Percentiles rank a stretch among this genome's conserved stretches.
phyloP scores from a whole-genome alignment of 495 filamentous ascomycete species.

The Aspergillus conjunctus region DNA sequence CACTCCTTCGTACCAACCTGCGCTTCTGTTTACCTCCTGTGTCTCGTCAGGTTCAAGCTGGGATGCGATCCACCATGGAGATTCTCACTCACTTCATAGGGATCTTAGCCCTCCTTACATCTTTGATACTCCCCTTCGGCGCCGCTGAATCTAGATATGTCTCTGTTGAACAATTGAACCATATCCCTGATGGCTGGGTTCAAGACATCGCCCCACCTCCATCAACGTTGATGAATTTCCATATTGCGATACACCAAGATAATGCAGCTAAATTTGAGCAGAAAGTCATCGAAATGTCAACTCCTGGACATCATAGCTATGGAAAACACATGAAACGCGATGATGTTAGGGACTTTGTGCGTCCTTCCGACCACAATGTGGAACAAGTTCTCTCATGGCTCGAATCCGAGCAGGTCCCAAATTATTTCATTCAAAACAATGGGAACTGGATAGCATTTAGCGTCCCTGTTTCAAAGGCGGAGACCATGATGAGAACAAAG shows the following conservation, averaged over 20 bases:
- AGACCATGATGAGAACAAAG: conserved; percentile 55
- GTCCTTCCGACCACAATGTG: conserved; percentile 46
- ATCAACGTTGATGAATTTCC: conserved; percentile 48
- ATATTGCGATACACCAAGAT: conserved; percentile 56
- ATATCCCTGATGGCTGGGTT: conserved; percentile 50
- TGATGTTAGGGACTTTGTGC: conserved; percentile 52
- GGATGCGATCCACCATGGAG: conserved; percentile 19
- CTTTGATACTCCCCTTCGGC: conserved; percentile 3
- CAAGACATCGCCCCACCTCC: conserved; percentile 38
- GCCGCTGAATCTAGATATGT: conserved; percentile 29
- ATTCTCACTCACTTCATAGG: conserved; percentile 12
- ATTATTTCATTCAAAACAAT: conserved; percentile 44
- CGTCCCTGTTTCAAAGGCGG: conserved; percentile 52
- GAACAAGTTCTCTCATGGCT: conserved; percentile 54
- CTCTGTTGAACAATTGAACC: conserved; percentile 47
- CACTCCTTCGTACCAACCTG: neutral
- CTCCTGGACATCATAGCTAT: conserved; percentile 61
- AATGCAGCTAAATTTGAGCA: conserved; percentile 59
- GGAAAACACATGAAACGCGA: conserved; percentile 65
- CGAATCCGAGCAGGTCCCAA: conserved; percentile 43
- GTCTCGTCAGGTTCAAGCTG: neutral
- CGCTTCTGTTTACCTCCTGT: neutral
- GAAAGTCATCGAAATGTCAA: conserved; percentile 62
- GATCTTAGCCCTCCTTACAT: conserved; percentile 20
- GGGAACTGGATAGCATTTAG: conserved; percentile 61